Base-by-base conservation (phyloP, 352 stramenopile species). In the Globisporangium cederbergense region DNA sequence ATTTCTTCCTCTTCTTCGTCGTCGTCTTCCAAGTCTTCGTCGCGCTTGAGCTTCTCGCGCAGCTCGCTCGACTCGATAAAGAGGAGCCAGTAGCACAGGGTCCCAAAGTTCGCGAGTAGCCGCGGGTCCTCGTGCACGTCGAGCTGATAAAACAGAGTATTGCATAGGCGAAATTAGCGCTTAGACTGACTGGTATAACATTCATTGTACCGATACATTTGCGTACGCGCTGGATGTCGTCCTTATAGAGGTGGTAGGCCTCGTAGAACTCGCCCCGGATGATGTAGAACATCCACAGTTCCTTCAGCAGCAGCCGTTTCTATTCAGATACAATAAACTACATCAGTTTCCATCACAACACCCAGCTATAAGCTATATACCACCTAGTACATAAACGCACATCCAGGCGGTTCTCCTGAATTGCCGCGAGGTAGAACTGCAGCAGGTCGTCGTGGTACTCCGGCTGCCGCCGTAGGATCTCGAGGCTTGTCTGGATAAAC, bases 1-100 rank as follows among this genome's bases (percentile, higher is more conserved):
- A 76, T 66, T 30, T 75, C 68, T 10, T 75, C 58, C 0, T 73
- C 70, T 6, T n/a, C n/a, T n/a, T n/a, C n/a, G n/a, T 78, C 63
- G 1, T 74, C 60, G 0, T 68, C 66, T 16, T 74, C 55, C 18
- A 70, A 46, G 6, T 52, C 30, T 47, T 43, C 46, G 66, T 80
- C 70, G 16, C 66, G 69, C 51, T 70, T 71, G 2, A 89, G 77
- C 47, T 75, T 75, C 16, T 79, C 67, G 25, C 86, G 83, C 1
- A 95, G 58, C 47, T 90, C 78, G 58, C 73, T 71, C 14, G 83
- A 91, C 62, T 95, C 86, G 50, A 91, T 78, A 55, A 95, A 80
- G 28, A 95, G 69, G 34, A 95, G 71, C 86, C 86, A 95, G 58
- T 93, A 95, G 66, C 86, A 93, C 38, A 95, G 56, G 50, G 91